Evolutionary conservation across 306 rosid genomes (phyloP), one percentile per base, ranked within the genome.

Genomic region (Sophora flavescens): DNA sequence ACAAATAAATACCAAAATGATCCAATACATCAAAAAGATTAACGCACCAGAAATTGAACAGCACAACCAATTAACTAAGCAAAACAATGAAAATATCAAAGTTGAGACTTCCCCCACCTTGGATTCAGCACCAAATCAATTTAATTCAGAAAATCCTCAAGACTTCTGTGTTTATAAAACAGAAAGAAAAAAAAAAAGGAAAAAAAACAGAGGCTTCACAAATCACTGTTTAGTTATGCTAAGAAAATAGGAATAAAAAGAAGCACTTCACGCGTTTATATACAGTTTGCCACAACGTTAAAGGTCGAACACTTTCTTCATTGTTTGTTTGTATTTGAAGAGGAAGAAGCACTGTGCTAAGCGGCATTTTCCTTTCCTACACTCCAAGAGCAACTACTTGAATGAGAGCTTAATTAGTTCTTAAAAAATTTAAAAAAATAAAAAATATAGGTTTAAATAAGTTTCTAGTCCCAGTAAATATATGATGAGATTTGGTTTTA

Each of bases 211-310:
- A 79, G 33, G 42, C 5, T 41, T 71, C 68, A 39, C n/a, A 75
- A 72, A 72, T 33, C 58, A 63, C 54, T 45, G 70, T 74, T 57
- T 39, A 42, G 41, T 14, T 6, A 38, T 44, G 76, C 63, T 53
- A 35, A 26, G 72, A 65, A 68, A 75, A 42, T 72, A 0, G 32
- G 33, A 33, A 54, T 6, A 18, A 62, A n/a, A 42, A 68, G n/a
- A 51, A 17, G 80, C 59, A 47, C 77, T 78, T 70, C 70, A 81
- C 74, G 62, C 59, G 71, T 79, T 63, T 84, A 81, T 83, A 89
- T 84, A 87, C 76, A 74, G 83, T 90, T 83, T 65, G 80, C 78
- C 51, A 18, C 39, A 13, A 39, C 70, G 65, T 84, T 81, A 86
- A 63, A 83, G 65, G 36, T 78, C 78, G 79, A 79, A 53, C 81